These are phyloP conservation scores for Rubia tinctorum DNA, from an alignment of 305 asterid genomes.

Conservation along the genomic window DNA sequence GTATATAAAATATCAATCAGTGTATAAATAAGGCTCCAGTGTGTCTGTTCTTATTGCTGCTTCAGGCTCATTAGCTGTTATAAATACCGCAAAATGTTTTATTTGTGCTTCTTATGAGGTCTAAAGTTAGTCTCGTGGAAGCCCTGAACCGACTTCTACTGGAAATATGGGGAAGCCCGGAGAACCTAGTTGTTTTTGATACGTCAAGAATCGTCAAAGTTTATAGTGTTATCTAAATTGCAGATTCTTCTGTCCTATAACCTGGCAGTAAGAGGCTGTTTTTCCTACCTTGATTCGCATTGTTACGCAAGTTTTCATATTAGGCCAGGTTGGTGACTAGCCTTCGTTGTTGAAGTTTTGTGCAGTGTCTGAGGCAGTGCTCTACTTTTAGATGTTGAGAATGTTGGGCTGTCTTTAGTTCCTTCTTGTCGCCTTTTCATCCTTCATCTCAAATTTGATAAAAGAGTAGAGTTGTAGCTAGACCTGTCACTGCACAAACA, in stretches of 20 bases:
- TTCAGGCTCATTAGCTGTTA: background rate
- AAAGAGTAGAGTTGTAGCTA: too few species aligned
- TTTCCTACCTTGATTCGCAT: background rate
- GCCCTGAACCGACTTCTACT: slow-evolving; percentile 38
- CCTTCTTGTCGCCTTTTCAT: background rate
- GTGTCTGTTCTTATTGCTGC: background rate
- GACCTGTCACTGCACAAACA: too few species aligned
- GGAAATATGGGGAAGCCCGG: slow-evolving; percentile 58
- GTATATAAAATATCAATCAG: background rate
- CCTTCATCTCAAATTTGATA: background rate
- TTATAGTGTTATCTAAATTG: slow-evolving; percentile 41
- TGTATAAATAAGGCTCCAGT: background rate
- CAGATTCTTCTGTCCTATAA: background rate
- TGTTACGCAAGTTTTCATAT: background rate
- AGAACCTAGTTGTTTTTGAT: slow-evolving; percentile 74
- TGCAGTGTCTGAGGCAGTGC: background rate
- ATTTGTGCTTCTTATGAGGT: background rate
- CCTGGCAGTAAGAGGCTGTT: slow-evolving; percentile 2
- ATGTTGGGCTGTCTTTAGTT: background rate
- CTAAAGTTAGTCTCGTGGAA: slow-evolving; percentile 13
- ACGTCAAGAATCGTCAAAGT: slow-evolving; percentile 64
- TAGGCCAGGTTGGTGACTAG: background rate
- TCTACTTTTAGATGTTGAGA: background rate
- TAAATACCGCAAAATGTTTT: background rate
- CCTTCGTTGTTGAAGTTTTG: background rate